phyloP scores from a whole-genome alignment of 495 filamentous ascomycete species.

The Aspergillus incahuasiensis region DNA sequence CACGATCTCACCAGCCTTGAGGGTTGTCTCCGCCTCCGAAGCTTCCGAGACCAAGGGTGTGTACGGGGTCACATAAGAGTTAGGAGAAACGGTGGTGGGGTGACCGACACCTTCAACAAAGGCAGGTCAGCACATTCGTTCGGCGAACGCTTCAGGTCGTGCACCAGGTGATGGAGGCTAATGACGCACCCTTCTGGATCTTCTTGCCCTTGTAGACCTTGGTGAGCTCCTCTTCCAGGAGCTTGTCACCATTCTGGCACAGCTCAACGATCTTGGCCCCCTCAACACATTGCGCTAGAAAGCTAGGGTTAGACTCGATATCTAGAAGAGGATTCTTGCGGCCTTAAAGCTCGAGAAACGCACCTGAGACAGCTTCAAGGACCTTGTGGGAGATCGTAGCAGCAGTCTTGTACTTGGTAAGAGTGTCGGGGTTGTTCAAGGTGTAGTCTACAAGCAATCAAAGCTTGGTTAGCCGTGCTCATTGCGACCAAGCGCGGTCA shows the following conservation, averaged over 20 bases:
- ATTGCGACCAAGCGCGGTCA: background rate
- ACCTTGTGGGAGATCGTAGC: conserved; percentile 93
- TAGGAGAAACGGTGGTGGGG: conserved; percentile 93
- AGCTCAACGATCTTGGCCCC: conserved; percentile 87
- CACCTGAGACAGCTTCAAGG: conserved; percentile 74
- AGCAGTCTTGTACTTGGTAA: conserved; percentile 98
- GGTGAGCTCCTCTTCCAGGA: conserved; percentile 84
- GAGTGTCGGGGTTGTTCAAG: conserved; percentile 90
- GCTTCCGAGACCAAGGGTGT: conserved; percentile 82
- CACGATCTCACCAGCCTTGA: conserved; percentile 79
- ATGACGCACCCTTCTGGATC: conserved; percentile 70
- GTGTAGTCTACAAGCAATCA: conserved; percentile 66
- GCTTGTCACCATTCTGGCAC: conserved; percentile 92
- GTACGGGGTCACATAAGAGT: conserved; percentile 92
- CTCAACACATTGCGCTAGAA: conserved; percentile 67
- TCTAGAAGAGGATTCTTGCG: background rate
- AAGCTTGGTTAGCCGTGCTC: conserved; percentile 16
- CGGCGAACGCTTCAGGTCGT: background rate
- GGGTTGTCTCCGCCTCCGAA: conserved; percentile 69
- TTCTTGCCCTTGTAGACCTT: conserved; percentile 99
- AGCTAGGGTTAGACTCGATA: conserved; percentile 20
- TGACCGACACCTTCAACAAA: conserved; percentile 69
- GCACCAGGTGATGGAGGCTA: background rate
- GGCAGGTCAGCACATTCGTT: conserved; percentile 14
- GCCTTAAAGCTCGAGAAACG: conserved; percentile 11